phyloP scores from a whole-genome alignment of 2,329 filamentous ascomycete species.

The Myriosclerotinia scirpicola region DNA sequence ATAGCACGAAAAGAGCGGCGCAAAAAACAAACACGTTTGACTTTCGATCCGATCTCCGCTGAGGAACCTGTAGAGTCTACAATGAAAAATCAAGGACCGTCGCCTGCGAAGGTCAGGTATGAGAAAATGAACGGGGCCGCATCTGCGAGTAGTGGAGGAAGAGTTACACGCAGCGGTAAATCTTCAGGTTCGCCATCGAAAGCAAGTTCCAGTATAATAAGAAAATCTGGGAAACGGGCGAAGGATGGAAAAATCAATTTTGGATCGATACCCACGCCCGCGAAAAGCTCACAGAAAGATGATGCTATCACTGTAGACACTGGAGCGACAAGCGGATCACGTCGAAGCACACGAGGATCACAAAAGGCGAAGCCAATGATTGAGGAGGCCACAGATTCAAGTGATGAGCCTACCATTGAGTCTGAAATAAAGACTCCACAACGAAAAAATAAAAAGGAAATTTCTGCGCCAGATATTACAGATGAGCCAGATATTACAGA shows the following conservation, averaged over 20 bases:
- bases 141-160: conserved; percentile 10
- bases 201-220: background rate
- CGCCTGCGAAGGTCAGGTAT: conserved; percentile 36
- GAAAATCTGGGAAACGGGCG: conserved; percentile 1
- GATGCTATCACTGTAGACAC: conserved; percentile 5
- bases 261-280: conserved; percentile 31
- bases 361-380: background rate
- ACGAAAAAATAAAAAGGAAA: conserved; percentile 22
- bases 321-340: background rate
- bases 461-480: background rate
- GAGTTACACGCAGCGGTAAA: conserved; percentile 8
- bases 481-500: no score
- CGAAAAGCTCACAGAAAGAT: conserved; percentile 31
- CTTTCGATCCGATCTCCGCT: conserved; percentile 30
- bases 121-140: conserved; percentile 16
- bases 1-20: conserved; percentile 31
- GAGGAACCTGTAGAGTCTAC: conserved; percentile 22
- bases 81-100: conserved; percentile 22
- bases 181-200: background rate
- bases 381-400: conserved; percentile 15
- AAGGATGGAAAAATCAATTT: conserved; percentile 27
- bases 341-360: conserved; percentile 13
- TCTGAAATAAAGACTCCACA: conserved; percentile 22
- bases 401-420: conserved; percentile 24
- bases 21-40: conserved; percentile 37